These are phyloP conservation scores for Orychophragmus violaceus DNA, from an alignment of 345 rosid genomes.

Conservation along the genomic window DNA sequence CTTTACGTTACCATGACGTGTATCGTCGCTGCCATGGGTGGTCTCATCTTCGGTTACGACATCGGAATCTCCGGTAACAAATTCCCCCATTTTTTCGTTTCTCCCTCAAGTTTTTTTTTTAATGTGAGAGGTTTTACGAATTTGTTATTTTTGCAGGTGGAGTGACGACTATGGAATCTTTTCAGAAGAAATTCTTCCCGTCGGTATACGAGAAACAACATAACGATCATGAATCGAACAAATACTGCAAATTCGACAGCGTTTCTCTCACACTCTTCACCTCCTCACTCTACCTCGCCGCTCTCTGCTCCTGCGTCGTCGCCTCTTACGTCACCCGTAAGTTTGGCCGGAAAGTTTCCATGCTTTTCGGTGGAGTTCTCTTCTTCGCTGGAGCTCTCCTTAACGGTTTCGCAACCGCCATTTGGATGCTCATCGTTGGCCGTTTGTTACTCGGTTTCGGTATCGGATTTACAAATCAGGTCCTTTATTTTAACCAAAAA, in stretches of 20 bases:
- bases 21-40: conserved; percentile 88
- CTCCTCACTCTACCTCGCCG: conserved; percentile 82
- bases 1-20: conserved; percentile 62
- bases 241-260: conserved; percentile 73
- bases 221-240: conserved; percentile 27
- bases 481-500: too few species aligned
- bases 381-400: conserved; percentile 70
- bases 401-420: conserved; percentile 57
- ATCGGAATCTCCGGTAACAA: conserved; percentile 75
- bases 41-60: conserved; percentile 90
- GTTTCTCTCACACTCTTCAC: conserved; percentile 68
- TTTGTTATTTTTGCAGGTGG: conserved; percentile 45
- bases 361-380: conserved; percentile 76
- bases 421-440: conserved; percentile 87
- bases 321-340: conserved; percentile 65
- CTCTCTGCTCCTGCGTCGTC: conserved; percentile 57
- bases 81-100: not conserved
- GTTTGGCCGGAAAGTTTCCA: conserved; percentile 69
- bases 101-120: not conserved
- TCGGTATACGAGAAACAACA: conserved; percentile 46
- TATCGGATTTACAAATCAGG: conserved; percentile 94
- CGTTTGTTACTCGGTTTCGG: conserved; percentile 85
- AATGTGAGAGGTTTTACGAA: too few species aligned
- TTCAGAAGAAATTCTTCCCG: conserved; percentile 60
- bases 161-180: conserved; percentile 68